Conservation (phyloP, 345 rosid genomes). For the Acer saccharum region DNA sequence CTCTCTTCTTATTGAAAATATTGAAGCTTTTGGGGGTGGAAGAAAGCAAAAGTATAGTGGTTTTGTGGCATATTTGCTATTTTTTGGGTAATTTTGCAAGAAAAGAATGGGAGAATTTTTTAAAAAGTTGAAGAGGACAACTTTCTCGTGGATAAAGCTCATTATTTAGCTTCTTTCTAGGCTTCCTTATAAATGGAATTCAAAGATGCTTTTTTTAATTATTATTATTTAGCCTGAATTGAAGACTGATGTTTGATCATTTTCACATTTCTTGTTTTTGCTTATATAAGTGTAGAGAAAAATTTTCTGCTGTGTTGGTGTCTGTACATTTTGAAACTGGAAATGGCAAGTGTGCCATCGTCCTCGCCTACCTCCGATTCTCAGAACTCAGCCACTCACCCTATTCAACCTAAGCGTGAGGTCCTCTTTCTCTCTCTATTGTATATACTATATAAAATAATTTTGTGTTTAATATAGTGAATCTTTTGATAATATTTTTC, state of each 20-base stretch:
- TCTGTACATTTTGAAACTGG: background rate
- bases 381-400: constrained; percentile 17
- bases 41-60: too few relatives aligned
- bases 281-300: background rate
- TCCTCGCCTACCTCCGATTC: constrained; percentile 12
- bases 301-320: background rate
- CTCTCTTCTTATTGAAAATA: background rate
- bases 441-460: background rate
- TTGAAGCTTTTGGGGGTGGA: background rate
- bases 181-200: too few relatives aligned
- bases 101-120: background rate
- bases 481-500: background rate
- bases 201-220: too few relatives aligned
- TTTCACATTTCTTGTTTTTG: background rate
- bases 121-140: too few relatives aligned
- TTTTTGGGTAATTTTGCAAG: background rate
- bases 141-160: too few relatives aligned
- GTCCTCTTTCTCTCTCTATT: constrained; percentile 3
- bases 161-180: too few relatives aligned
- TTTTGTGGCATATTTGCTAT: background rate
- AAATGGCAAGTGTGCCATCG: constrained; percentile 9
- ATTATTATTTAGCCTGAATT: too few relatives aligned
- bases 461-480: background rate
- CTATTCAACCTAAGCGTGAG: constrained; percentile 6
- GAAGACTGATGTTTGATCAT: background rate